Conservation (phyloP, 345 rosid genomes). For the Streptanthus diversifolius region DNA sequence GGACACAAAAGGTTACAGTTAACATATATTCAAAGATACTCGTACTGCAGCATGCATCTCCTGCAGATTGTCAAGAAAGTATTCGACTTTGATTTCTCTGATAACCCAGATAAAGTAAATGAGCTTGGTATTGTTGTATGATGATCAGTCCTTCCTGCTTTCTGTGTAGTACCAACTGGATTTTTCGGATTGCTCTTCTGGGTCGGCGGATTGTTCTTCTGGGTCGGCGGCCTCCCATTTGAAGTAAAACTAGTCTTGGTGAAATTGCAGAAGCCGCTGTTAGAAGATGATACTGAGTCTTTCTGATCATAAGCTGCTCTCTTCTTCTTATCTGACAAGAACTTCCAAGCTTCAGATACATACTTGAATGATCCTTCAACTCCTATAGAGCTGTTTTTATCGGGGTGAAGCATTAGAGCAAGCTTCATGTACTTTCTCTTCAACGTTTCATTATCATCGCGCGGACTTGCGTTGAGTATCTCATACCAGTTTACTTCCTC, state of each 20-base stretch:
- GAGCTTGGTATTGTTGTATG: slow-evolving; percentile 17
- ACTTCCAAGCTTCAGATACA: slow-evolving; percentile 64
- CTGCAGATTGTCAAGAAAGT: slow-evolving; percentile 74
- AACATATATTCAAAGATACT: slow-evolving; percentile 52
- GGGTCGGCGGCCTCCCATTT: slow-evolving; percentile 23
- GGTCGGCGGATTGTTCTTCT: slow-evolving; percentile 29
- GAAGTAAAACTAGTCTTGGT: slow-evolving; percentile 36
- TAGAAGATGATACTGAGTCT: slow-evolving; percentile 41
- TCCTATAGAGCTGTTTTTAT: slow-evolving; percentile 58
- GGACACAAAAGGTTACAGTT: slow-evolving; percentile 58
- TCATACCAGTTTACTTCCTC: slow-evolving; percentile 57
- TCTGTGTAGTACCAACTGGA: slow-evolving; percentile 13
- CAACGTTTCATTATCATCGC: slow-evolving; percentile 51
- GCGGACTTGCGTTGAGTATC: slow-evolving; percentile 49
- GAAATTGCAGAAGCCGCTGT: slow-evolving; percentile 43
- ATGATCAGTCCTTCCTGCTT: slow-evolving; percentile 1
- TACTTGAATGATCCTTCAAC: slow-evolving; percentile 72
- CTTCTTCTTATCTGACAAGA: slow-evolving; percentile 61
- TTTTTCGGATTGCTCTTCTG: slow-evolving; percentile 34
- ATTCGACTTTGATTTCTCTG: slow-evolving; percentile 32
- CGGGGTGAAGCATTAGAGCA: slow-evolving; percentile 68
- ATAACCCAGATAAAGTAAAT: slow-evolving; percentile 25
- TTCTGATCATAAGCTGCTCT: slow-evolving; percentile 57
- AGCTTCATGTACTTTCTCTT: slow-evolving; percentile 61
- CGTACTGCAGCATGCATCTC: slow-evolving; percentile 61